Percentiles rank a stretch among this genome's conserved stretches.
Evolutionary conservation across 768 basidiomycete genomes (phyloP).

Genomic region (Termitomyces titanicus): DNA sequence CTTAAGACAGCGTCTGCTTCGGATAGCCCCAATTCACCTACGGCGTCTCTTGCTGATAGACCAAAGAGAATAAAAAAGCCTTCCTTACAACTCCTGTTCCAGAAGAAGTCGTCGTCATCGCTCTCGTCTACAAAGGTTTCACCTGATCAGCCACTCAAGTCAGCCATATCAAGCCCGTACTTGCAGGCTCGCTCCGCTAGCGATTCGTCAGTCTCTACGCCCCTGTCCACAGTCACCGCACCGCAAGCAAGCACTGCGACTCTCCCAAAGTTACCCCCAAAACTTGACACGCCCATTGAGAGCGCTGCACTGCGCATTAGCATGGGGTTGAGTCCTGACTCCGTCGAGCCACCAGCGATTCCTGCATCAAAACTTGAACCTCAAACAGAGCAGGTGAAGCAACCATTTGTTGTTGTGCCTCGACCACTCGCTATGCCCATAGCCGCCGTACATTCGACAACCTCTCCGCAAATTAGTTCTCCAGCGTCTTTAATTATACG

Average conservation of each 20-base stretch:
- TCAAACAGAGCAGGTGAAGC: conserved; percentile 5
- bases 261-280: conserved; percentile 38
- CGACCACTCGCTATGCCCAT: not conserved
- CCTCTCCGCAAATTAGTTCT: conserved; percentile 5
- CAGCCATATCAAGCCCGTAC: conserved; percentile 28
- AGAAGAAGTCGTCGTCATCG: conserved; percentile 57
- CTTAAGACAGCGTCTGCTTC: conserved; percentile 19
- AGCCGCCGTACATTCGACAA: not conserved
- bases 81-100: conserved; percentile 64
- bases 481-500: conserved; percentile 1
- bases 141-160: conserved; percentile 21
- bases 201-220: conserved; percentile 48
- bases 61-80: conserved; percentile 56
- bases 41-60: conserved; percentile 27
- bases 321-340: conserved; percentile 32
- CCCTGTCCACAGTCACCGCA: conserved; percentile 54
- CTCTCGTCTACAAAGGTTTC: conserved; percentile 24
- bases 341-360: conserved; percentile 22
- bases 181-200: conserved; percentile 34
- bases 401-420: not conserved
- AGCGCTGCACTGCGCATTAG: conserved; percentile 44
- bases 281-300: conserved; percentile 61
- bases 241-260: conserved; percentile 45
- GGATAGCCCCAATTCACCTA: conserved; percentile 25
- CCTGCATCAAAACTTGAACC: not conserved